These are phyloP conservation scores for Zasmidium citrigriseum DNA, from an alignment of 2,329 filamentous ascomycete genomes.

Conservation along the genomic window DNA sequence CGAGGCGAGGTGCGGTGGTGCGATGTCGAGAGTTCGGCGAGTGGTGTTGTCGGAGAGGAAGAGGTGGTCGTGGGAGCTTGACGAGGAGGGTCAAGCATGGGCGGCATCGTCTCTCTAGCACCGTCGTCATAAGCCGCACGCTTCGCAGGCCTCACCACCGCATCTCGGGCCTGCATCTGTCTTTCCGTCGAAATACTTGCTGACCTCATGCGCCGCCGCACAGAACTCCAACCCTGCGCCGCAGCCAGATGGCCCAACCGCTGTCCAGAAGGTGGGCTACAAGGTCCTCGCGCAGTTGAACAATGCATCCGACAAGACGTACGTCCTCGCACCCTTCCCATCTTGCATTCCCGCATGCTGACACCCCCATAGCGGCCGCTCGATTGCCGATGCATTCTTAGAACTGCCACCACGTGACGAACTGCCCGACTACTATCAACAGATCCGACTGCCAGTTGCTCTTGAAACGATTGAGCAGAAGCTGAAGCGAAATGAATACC, in stretches of 20 bases:
- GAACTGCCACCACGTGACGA: conserved; percentile 55
- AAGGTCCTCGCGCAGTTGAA: conserved; percentile 75
- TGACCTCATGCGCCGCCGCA: conserved; percentile 18
- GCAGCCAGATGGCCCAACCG: conserved; percentile 13
- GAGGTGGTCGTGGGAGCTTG: neutral
- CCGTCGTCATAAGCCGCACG: conserved; percentile 32
- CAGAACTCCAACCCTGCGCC: conserved; percentile 33
- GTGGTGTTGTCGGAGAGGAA: conserved; percentile 3
- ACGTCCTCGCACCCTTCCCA: conserved; percentile 36
- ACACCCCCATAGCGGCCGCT: conserved; percentile 59
- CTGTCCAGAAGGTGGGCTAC: conserved; percentile 61
- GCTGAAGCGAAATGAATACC: conserved; percentile 68
- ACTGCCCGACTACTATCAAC: conserved; percentile 75
- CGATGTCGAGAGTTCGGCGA: conserved; percentile 2
- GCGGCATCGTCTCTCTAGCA: conserved; percentile 24
- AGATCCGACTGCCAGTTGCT: conserved; percentile 76
- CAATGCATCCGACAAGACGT: conserved; percentile 80
- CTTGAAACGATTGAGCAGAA: conserved; percentile 75
- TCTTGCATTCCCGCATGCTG: conserved; percentile 2
- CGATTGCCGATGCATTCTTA: conserved; percentile 74
- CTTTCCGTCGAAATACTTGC: conserved; percentile 1
- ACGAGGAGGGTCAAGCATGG: conserved; percentile 7
- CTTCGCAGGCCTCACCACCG: conserved; percentile 15
- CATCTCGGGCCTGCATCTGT: conserved; percentile 11
- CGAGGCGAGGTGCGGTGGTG: neutral